Evolutionary conservation across 2,329 filamentous ascomycete genomes (phyloP).

Genomic region (Metarhizium sp.): DNA sequence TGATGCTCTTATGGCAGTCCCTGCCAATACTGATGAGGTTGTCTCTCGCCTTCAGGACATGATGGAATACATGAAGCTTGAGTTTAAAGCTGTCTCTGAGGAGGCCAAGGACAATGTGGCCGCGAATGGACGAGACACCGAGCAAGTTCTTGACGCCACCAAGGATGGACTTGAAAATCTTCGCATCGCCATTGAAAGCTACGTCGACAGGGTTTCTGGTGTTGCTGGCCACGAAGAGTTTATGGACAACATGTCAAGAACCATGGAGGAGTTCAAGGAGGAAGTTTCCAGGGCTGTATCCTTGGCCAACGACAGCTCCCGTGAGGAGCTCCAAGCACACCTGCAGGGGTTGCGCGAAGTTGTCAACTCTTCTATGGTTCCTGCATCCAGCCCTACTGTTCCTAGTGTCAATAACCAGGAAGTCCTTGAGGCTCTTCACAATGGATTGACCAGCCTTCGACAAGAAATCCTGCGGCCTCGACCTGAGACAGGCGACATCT

Average conservation of each 20-base stretch:
- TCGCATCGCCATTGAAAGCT: constrained; percentile 69
- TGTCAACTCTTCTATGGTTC: constrained; percentile 60
- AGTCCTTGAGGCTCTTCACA: constrained; percentile 59
- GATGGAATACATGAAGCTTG: constrained; percentile 46
- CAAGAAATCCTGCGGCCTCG: constrained; percentile 61
- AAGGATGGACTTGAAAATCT: constrained; percentile 81
- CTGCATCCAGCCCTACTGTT: constrained; percentile 38
- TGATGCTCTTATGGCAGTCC: not conserved
- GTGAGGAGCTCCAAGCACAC: constrained; percentile 67
- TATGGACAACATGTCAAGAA: constrained; percentile 56
- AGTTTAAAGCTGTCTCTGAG: constrained; percentile 51
- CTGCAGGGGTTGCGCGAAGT: constrained; percentile 74
- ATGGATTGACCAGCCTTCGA: constrained; percentile 65
- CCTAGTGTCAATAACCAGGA: constrained; percentile 43
- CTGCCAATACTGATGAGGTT: constrained; percentile 37
- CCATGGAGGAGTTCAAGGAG: constrained; percentile 56
- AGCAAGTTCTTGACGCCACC: constrained; percentile 79
- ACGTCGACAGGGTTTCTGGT: constrained; percentile 64
- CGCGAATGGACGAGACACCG: constrained; percentile 70
- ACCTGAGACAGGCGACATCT: constrained; percentile 72
- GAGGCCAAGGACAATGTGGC: constrained; percentile 70
- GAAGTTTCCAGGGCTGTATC: constrained; percentile 56
- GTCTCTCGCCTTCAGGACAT: constrained; percentile 54
- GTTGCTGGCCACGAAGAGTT: constrained; percentile 68
- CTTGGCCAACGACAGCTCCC: constrained; percentile 34